Percentiles rank a stretch among this genome's conserved stretches.
Evolutionary conservation across 1,284 basidiomycete genomes (phyloP).

Genomic region (Ceratobasidium sp.): DNA sequence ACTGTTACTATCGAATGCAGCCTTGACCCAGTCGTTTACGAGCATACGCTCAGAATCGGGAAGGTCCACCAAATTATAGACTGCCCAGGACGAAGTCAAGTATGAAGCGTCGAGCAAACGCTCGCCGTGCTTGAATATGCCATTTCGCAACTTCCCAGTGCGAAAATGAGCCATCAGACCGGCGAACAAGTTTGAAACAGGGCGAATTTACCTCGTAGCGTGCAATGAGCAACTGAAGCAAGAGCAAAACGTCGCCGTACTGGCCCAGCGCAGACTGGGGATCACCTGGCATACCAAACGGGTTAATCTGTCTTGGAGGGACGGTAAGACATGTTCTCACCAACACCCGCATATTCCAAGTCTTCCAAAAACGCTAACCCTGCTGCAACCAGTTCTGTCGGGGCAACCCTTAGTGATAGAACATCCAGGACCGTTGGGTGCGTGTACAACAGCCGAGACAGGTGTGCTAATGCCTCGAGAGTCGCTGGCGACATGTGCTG

Average conservation of each 20-base stretch:
- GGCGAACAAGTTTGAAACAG: constrained; percentile 44
- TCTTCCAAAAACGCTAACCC: constrained; percentile 71
- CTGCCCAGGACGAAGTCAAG: constrained; percentile 56
- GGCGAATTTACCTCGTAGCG: constrained; percentile 67
- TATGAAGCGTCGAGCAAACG: constrained; percentile 59
- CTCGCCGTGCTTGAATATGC: constrained; percentile 54
- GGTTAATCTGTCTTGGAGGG: neutral
- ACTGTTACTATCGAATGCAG: constrained; percentile 76
- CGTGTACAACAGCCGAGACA: constrained; percentile 71
- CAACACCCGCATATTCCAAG: constrained; percentile 81
- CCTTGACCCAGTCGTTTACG: constrained; percentile 74
- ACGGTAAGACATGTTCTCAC: constrained; percentile 57
- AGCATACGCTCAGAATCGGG: constrained; percentile 63
- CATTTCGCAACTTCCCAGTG: constrained; percentile 13
- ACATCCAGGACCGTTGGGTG: constrained; percentile 71
- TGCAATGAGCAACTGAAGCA: constrained; percentile 69
- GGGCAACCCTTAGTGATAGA: constrained; percentile 71
- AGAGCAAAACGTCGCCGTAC: constrained; percentile 77
- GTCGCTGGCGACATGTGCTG: constrained; percentile 55
- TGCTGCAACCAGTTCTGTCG: constrained; percentile 70
- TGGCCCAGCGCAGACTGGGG: constrained; percentile 81
- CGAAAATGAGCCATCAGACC: constrained; percentile 4
- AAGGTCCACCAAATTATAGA: constrained; percentile 60
- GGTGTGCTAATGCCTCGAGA: constrained; percentile 71
- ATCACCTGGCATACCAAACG: constrained; percentile 64